These are phyloP conservation scores for Lenwebbia sp. DNA, from an alignment of 345 rosid genomes.

Conservation along the genomic window DNA sequence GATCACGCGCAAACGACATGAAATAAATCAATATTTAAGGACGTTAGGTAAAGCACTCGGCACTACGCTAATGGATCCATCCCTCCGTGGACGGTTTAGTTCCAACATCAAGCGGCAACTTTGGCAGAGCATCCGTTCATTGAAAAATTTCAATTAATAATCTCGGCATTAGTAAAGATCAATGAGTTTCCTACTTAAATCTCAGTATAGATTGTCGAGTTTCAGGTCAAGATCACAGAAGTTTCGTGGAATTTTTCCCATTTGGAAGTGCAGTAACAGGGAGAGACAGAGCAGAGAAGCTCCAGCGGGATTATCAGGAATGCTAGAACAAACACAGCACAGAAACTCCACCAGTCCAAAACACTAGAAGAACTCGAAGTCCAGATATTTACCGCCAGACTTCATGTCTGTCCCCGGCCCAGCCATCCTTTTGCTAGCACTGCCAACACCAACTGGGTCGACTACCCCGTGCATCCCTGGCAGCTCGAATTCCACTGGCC, in stretches of 20 bases:
- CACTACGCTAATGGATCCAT: neutral
- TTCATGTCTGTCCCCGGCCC: slow-evolving; percentile 49
- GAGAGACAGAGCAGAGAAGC: neutral
- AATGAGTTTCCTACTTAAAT: neutral
- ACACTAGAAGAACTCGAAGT: slow-evolving; percentile 87
- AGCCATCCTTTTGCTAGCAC: slow-evolving; percentile 53
- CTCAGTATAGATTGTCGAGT: neutral
- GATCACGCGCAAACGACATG: neutral
- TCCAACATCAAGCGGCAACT: neutral
- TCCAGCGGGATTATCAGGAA: neutral
- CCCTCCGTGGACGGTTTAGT: neutral
- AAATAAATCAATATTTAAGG: neutral
- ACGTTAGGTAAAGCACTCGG: neutral
- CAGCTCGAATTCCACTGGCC: slow-evolving; percentile 58
- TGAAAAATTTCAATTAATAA: neutral
- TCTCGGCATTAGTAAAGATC: neutral
- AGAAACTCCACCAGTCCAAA: neutral
- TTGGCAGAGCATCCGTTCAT: neutral
- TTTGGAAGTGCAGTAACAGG: neutral
- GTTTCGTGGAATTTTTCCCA: neutral
- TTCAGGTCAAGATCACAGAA: neutral
- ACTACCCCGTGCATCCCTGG: slow-evolving; percentile 50
- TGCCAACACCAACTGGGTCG: slow-evolving; percentile 58
- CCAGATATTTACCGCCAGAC: slow-evolving; percentile 85
- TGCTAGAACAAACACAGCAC: slow-evolving; percentile 8